Evolutionary conservation across 176 grass and related monocot genomes (phyloP).

Genomic region (Canna indica): DNA sequence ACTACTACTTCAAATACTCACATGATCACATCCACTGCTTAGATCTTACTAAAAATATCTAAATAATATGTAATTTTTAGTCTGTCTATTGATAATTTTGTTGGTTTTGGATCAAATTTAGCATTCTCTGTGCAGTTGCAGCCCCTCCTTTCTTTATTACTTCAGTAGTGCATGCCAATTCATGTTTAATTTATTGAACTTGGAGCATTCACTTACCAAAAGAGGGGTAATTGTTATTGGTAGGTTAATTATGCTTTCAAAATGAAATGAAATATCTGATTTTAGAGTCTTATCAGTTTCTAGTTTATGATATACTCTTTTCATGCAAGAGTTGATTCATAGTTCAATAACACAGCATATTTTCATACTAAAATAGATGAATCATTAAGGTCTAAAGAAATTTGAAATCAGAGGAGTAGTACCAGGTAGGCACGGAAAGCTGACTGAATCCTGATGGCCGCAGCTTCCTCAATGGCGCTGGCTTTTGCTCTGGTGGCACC

Average conservation of each 20-base stretch:
- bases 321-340: too few species aligned
- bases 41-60: background rate
- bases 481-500: background rate
- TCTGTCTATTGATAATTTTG: background rate
- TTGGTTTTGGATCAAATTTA: too few species aligned
- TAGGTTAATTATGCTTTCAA: too few species aligned
- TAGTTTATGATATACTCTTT: too few species aligned
- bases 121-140: background rate
- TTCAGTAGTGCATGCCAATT: background rate
- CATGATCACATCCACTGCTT: background rate
- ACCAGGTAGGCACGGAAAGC: conserved; percentile 14
- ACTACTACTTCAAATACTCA: too few species aligned
- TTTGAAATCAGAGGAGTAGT: background rate
- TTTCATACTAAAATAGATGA: background rate
- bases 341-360: background rate
- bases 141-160: background rate
- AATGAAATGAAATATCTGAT: too few species aligned
- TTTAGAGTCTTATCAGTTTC: too few species aligned
- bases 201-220: background rate
- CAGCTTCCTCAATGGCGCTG: background rate
- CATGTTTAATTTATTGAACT: background rate
- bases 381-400: background rate
- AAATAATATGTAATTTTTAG: background rate
- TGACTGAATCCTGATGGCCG: conserved; percentile 15
- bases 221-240: too few species aligned